These are phyloP conservation scores for Kluyveromyces wickerhamii DNA, from an alignment of 805 yeast genomes.

Conservation along the genomic window DNA sequence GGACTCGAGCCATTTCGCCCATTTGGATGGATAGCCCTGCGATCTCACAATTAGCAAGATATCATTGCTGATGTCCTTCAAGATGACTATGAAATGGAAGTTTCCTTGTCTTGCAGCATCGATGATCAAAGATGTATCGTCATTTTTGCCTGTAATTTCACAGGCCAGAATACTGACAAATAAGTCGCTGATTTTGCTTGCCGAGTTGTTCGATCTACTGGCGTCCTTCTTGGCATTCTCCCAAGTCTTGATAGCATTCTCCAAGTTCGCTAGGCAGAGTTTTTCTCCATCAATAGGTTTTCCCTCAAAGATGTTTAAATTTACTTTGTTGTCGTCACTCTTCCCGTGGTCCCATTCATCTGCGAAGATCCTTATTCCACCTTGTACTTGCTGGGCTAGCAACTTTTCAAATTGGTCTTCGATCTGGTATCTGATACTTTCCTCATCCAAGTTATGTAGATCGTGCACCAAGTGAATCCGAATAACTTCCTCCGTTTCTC, in stretches of 20 bases:
- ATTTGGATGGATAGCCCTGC: constrained; percentile 81
- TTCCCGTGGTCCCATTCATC: constrained; percentile 41
- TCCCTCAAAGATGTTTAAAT: constrained; percentile 68
- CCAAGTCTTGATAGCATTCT: constrained; percentile 50
- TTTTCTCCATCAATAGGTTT: constrained; percentile 79
- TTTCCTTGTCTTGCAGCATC: constrained; percentile 38
- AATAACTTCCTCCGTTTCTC: constrained; percentile 45
- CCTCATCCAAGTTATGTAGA: constrained; percentile 45
- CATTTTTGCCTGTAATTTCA: constrained; percentile 25
- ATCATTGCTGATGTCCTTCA: constrained; percentile 73
- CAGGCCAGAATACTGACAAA: constrained; percentile 65
- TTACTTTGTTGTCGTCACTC: constrained; percentile 23
- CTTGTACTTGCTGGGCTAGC: constrained; percentile 64
- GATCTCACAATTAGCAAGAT: constrained; percentile 69
- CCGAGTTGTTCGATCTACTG: constrained; percentile 20
- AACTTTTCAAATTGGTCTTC: constrained; percentile 51
- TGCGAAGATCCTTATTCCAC: constrained; percentile 57
- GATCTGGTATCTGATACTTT: constrained; percentile 34
- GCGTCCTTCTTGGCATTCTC: constrained; percentile 26
- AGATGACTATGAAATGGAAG: constrained; percentile 66
- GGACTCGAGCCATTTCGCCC: constrained; percentile 82
- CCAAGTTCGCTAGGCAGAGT: constrained; percentile 79
- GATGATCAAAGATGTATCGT: constrained; percentile 28
- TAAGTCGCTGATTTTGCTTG: constrained; percentile 43
- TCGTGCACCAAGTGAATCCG: constrained; percentile 63